Base-by-base conservation (phyloP, 176 grass and related monocot genomes). In the Canna indica region DNA sequence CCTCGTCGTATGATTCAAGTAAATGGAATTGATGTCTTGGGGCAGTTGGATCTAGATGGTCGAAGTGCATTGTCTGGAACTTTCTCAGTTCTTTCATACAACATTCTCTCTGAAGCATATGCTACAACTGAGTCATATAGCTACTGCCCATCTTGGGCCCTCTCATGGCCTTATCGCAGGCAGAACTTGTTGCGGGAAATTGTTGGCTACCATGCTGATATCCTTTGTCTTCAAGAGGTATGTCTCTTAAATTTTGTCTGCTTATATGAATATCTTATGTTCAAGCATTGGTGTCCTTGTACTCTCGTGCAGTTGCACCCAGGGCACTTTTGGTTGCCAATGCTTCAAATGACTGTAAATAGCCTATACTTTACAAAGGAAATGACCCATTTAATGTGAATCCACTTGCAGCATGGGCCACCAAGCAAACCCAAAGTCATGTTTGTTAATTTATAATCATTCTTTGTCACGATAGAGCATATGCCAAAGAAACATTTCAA, bases 151-250 rank as follows among this genome's bases (percentile, higher is more conserved):
- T 83, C 90, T 24, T 99, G 95, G 95, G 95, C 95, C 61, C 85
- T 99, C 59, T 94, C 95, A 36, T 99, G 90, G 95, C 73, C 90
- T 18, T 99, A 99, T 18, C 89, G 95, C 76, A 90, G 89, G 62
- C 95, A 99, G 75, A 99, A 99, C 75, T 91, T 99, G 80, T 77
- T 99, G 75, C 86, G 84, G 24, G 95, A 99, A 79, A 99, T 99
- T 80, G 85, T 94, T 79, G 90, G 90, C 31, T 99, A 99, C 59
- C 95, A 90, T 84, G 87, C 95, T 52, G 95, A 99, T 78, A 99
- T 99, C 67, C 87, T 99, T 65, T 99, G 95, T 80, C 95, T 99
- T 73, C 95, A 99, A 76, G 95, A 99, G 95, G 95, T 94, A 88
- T 41, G n/a, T 18, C 20, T 56, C 26, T 27, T 66, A 35, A 36